phyloP scores from a whole-genome alignment of 345 rosid species.

The Triadica sebifera region DNA sequence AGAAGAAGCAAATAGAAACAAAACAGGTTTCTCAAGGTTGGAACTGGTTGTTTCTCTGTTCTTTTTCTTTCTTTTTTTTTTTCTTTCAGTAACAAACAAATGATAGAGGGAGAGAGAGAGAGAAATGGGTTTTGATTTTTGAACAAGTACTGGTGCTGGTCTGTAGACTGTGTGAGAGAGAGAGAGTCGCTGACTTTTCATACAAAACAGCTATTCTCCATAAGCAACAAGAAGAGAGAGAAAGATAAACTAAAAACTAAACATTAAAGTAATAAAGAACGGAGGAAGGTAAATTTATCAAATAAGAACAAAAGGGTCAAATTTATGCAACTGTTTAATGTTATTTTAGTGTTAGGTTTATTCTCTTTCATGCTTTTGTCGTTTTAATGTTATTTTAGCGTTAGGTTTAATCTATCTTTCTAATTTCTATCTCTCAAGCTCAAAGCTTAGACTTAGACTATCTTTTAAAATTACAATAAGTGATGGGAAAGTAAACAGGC shows the following conservation, averaged over 20 bases:
- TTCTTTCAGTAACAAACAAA: slow-evolving; percentile 24
- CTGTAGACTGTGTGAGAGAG: slow-evolving; percentile 9
- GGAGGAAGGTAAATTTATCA: background rate
- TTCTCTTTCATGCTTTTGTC: background rate
- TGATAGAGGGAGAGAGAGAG: slow-evolving; percentile 17
- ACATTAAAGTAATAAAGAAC: background rate
- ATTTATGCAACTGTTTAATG: slow-evolving; percentile 30
- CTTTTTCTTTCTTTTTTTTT: background rate
- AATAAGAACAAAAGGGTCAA: slow-evolving; percentile 24
- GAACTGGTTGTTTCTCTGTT: background rate
- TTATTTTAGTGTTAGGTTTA: background rate
- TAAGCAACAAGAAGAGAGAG: slow-evolving; percentile 22
- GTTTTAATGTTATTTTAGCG: background rate
- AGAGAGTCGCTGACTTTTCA: slow-evolving; percentile 78
- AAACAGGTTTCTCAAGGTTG: slow-evolving; percentile 19
- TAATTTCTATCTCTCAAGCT: too few relatives aligned
- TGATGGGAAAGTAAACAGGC: slow-evolving; percentile 59
- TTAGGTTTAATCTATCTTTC: background rate
- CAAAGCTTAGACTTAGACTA: too few relatives aligned
- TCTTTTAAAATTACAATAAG: slow-evolving; percentile 21
- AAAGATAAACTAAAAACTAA: background rate
- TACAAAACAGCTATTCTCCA: slow-evolving; percentile 36
- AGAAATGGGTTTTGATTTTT: slow-evolving; percentile 1
- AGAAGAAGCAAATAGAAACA: background rate
- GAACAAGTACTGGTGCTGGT: slow-evolving; percentile 2